phyloP scores from a whole-genome alignment of 106 monocot genomes.

The Acorus gramineus region DNA sequence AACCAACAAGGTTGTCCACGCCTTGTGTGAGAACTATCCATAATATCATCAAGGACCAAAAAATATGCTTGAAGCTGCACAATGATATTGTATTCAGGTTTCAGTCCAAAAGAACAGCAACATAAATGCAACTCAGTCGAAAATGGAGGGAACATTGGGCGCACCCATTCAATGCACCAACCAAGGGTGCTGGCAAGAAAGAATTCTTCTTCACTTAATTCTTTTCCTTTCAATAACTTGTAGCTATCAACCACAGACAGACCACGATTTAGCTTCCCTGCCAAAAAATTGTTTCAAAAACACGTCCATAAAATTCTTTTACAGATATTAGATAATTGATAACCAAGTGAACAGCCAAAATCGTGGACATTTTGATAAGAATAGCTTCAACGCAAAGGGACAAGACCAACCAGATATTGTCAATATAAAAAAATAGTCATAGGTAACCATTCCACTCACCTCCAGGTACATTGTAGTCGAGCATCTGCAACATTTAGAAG shows the following conservation, averaged over 20 bases:
- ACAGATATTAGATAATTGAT: no score
- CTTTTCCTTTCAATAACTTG: constrained; percentile 58
- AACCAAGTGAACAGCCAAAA: no score
- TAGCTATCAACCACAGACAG: constrained; percentile 95
- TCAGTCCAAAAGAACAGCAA: neutral
- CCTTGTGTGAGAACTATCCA: constrained; percentile 92
- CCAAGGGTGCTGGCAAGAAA: constrained; percentile 69
- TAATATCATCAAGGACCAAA: constrained; percentile 95
- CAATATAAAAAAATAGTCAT: neutral
- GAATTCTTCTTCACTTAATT: constrained; percentile 62
- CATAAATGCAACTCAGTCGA: neutral
- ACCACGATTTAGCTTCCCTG: constrained; percentile 93
- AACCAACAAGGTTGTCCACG: constrained; percentile 98
- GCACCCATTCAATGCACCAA: constrained; percentile 99
- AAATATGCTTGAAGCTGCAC: constrained; percentile 95
- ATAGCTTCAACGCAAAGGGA: no score
- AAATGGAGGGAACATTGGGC: neutral
- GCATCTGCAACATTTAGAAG: constrained; percentile 51
- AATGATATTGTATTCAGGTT: neutral
- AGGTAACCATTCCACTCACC: constrained; percentile 34
- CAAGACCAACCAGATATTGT: no score
- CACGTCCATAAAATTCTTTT: no score
- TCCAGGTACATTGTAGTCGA: constrained; percentile 98
- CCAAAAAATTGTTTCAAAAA: neutral
- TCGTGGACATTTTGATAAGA: no score